Evolutionary conservation across 129 eudicot species (phyloP), one percentile per base, ranked within the genome.

Genomic region (Saposhnikovia divaricata): DNA sequence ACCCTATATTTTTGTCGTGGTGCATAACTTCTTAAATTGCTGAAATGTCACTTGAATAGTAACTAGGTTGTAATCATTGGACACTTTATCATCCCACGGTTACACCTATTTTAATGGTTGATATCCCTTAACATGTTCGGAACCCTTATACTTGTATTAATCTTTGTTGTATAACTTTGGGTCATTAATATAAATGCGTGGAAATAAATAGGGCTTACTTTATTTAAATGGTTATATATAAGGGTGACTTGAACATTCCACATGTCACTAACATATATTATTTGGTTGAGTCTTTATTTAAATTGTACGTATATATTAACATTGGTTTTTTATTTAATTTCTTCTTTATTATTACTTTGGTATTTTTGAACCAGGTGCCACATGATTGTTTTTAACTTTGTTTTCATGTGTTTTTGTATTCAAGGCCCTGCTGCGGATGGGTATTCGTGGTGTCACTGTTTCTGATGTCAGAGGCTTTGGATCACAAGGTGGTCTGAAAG

Each of bases 381-480:
- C 9, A 65, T 50, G 40, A 65, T 65, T 42, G 39, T 70, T 71
- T 46, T 37, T 69, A 68, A 51, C 11, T 55, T 7, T 70, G 61
- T 18, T 65, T 66, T 77, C 61, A 45, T 19, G 76, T 80, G 46
- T 18, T 66, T 50, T 72, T 75, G 48, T 37, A 75, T 80, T 80
- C 81, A 75, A 90, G 94, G 94, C 91, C 61, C 80, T 90, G 81
- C 72, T 87, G 81, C 86, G 82, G 43, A 87, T 87, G 83, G 94
- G 94, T 40, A 90, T 90, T 38, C 91, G 91, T 78, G 94, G 94
- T 46, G 87, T 90, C 43, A 87, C 94, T 34, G 85, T 90, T 46
- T 90, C 94, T 84, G 94, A 90, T 82, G 94, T 90, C 72, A 83
- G 85, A 82, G 94, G 94, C 50, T 90, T 87, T 84, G 94, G 94